A percentile compares a stretch with the other conserved stretches of the same genome.
These are phyloP conservation scores for Eucalyptus marginata DNA, from an alignment of 345 rosid genomes.

Conservation along the genomic window DNA sequence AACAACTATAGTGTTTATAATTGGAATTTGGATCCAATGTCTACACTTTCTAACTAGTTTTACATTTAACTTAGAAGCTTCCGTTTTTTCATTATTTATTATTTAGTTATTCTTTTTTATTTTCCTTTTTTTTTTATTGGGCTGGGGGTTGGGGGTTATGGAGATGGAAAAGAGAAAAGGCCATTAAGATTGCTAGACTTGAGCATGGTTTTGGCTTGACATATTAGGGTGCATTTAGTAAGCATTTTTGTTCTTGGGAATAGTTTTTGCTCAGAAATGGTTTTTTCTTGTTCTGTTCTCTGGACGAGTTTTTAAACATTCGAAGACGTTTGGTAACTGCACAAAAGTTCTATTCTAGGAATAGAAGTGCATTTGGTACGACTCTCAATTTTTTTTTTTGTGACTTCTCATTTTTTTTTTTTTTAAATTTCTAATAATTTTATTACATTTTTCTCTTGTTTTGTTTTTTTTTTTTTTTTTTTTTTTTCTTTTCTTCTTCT, in stretches of 20 bases:
- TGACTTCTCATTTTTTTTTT: too few species aligned
- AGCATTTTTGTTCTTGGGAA: too few species aligned
- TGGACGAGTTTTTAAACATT: too few species aligned
- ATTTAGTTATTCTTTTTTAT: not conserved
- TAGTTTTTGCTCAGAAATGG: accelerated
- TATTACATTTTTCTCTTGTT: too few species aligned
- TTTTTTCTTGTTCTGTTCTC: too few species aligned
- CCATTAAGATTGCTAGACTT: not conserved
- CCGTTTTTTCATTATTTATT: not conserved
- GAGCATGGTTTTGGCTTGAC: not conserved
- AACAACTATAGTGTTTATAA: not conserved
- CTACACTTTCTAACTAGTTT: not conserved
- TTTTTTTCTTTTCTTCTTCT: too few species aligned
- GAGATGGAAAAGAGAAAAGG: not conserved
- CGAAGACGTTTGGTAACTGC: accelerated
- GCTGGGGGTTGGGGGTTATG: not conserved
- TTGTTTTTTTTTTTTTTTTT: too few species aligned
- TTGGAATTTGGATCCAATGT: not conserved
- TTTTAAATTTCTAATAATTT: too few species aligned
- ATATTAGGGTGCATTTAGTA: not conserved
- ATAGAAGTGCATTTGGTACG: too few species aligned
- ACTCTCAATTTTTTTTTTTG: too few species aligned
- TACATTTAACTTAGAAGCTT: not conserved
- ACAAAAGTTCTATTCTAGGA: too few species aligned
- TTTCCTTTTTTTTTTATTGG: not conserved